Base-by-base conservation (phyloP, 2,329 filamentous ascomycete species). In the Pezicula carpinea region DNA sequence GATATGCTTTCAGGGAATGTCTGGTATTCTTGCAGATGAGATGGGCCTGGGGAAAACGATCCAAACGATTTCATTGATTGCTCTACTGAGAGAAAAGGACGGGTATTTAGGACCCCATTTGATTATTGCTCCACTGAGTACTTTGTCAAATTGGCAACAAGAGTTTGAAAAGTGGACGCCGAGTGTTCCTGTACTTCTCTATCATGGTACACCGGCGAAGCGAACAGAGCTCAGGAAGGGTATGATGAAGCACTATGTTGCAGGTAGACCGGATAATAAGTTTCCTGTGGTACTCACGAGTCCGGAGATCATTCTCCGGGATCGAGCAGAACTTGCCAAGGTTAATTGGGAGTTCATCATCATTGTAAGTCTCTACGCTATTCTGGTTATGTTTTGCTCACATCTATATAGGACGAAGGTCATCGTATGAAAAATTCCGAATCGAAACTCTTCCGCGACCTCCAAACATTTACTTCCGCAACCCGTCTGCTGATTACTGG, bases 281-380 rank as follows among this genome's bases (percentile, higher is more conserved):
- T 99, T 97, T 52, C 93, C 93, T 0, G 85, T 99, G 1, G 87
- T 97, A 1, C 91, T 91, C 60, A 99, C 93, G 0, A 95, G 86
- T 33, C 97, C 97, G 59, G 93, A 99, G 63, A 96, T 99, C 62
- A 91, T 95, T 45, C 84, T 99, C 68, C 85, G 89, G 58, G 93
- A 99, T 62, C 82, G 88, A 32, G 85, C 89, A 44, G 84, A 84
- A 31, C 70, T 99, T 5, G 82, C 83, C 0, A 85, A 86, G 48
- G 92, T 95, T 47, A 85, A 90, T 31, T 99, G 93, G 93, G 89
- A 95, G 45, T 96, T 96, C 58, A 96, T 99, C 60, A 93, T 99
- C 55, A 95, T 99, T 51, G 85, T 86, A 68, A 63, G 79, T 66
- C 6, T 15, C 5, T 3, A 10, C 5, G 41, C 4, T 3, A 11